Conservation (phyloP, 2,329 filamentous ascomycete genomes). For the Xylariaceae sp. region DNA sequence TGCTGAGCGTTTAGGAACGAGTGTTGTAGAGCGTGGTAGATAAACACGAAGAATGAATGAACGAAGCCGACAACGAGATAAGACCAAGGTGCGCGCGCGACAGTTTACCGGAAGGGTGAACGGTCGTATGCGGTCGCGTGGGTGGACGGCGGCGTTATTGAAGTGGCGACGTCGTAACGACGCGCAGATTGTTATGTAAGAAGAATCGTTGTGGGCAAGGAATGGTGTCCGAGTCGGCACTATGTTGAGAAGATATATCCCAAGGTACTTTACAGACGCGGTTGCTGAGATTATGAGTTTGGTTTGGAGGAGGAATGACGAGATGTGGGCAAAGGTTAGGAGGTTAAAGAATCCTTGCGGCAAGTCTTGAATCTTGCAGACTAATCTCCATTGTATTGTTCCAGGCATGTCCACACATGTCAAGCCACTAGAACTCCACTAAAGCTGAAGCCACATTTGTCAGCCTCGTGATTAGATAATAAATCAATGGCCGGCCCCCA, state of each 20-base stretch:
- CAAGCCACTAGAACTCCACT: slow-evolving; percentile 28
- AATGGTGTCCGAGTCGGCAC: neutral
- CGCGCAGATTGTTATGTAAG: slow-evolving; percentile 16
- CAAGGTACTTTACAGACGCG: neutral
- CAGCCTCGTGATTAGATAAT: slow-evolving; percentile 26
- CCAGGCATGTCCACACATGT: slow-evolving; percentile 1
- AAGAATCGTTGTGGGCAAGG: neutral
- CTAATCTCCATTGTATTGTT: slow-evolving; percentile 10
- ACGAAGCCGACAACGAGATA: neutral
- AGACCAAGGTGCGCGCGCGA: slow-evolving; percentile 8
- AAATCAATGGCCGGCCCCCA: too few species aligned
- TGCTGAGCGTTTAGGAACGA: slow-evolving; percentile 34
- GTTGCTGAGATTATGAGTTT: slow-evolving; percentile 1
- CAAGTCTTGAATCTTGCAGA: slow-evolving; percentile 25
- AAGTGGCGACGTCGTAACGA: slow-evolving; percentile 27
- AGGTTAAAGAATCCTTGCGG: slow-evolving; percentile 31
- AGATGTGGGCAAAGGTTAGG: slow-evolving; percentile 23
- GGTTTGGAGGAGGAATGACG: slow-evolving; percentile 12
- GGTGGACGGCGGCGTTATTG: slow-evolving; percentile 10
- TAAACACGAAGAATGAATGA: neutral
- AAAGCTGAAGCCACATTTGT: slow-evolving; percentile 32
- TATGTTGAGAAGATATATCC: neutral
- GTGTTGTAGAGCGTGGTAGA: neutral
- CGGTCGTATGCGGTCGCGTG: slow-evolving; percentile 13
- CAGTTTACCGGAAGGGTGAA: neutral